These are phyloP conservation scores for Ophiorrhiza pumila DNA, from an alignment of 257 asterid genomes.

Conservation along the genomic window DNA sequence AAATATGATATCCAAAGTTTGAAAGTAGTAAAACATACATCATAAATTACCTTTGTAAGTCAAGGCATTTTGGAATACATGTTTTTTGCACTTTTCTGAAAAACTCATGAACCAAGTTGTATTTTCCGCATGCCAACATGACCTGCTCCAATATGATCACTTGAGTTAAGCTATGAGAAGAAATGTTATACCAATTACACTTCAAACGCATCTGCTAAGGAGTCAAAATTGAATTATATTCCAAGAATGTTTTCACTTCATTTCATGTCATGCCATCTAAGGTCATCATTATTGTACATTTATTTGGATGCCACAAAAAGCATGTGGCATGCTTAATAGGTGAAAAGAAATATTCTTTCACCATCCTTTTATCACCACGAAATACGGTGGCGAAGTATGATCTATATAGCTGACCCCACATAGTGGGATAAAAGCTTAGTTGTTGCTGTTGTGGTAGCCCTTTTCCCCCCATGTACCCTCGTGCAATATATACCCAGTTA, in stretches of 20 bases:
- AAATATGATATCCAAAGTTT: background rate
- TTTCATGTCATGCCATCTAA: background rate
- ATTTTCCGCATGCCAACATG: slow-evolving; percentile 79
- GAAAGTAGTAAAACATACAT: background rate
- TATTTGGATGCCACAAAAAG: background rate
- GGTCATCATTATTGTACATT: background rate
- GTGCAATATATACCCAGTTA: background rate
- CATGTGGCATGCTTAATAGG: background rate
- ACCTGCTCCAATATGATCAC: slow-evolving; percentile 49
- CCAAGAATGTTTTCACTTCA: background rate
- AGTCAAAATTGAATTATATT: background rate
- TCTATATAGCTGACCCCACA: no score
- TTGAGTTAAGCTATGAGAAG: slow-evolving; percentile 1
- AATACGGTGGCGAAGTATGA: no score
- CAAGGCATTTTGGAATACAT: slow-evolving; percentile 70
- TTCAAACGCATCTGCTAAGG: background rate
- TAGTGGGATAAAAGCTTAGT: no score
- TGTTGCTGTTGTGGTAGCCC: no score
- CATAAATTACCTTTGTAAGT: slow-evolving; percentile 68
- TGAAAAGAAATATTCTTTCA: background rate
- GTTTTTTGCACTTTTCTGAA: slow-evolving; percentile 80
- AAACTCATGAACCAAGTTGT: slow-evolving; percentile 86
- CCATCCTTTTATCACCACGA: background rate
- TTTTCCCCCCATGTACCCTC: background rate
- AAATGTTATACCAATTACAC: background rate